These are phyloP conservation scores for Lactifluus piperatus DNA, from an alignment of 768 basidiomycete species.

Conservation along the genomic window DNA sequence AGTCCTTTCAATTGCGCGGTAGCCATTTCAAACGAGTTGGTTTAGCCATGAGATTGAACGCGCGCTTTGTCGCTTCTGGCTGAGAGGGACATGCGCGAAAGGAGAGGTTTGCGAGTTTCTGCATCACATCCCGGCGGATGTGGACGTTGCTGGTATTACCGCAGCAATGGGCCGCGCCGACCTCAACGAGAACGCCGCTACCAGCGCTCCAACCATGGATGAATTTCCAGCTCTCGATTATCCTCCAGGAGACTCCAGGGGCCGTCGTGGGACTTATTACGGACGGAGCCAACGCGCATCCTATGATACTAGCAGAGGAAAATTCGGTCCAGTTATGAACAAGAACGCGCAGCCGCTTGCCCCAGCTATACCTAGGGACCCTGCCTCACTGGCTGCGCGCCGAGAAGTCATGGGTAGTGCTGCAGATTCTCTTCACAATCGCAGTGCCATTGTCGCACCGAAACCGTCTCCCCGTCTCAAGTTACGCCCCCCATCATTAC, in stretches of 20 bases:
- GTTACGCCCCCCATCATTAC: conserved; percentile 68
- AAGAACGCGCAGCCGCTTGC: conserved; percentile 35
- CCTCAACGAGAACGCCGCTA: conserved; percentile 36
- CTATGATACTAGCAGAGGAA: conserved; percentile 78
- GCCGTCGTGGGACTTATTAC: conserved; percentile 34
- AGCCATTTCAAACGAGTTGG: conserved; percentile 9
- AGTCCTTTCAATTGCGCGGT: conserved; percentile 21
- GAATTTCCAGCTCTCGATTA: conserved; percentile 64
- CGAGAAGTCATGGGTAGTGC: conserved; percentile 50
- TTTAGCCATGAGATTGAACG: conserved; percentile 88
- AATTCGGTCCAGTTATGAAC: conserved; percentile 90
- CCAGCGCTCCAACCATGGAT: conserved; percentile 36
- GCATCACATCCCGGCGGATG: conserved; percentile 82
- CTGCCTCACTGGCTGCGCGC: conserved; percentile 39
- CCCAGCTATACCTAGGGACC: conserved; percentile 24
- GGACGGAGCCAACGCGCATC: conserved; percentile 34
- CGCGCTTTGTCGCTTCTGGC: conserved; percentile 94
- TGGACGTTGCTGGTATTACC: conserved; percentile 65
- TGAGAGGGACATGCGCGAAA: conserved; percentile 94
- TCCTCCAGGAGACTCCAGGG: conserved; percentile 31
- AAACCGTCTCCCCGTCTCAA: conserved; percentile 79
- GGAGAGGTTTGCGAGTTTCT: conserved; percentile 95
- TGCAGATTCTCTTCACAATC: conserved; percentile 55
- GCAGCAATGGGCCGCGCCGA: conserved; percentile 60
- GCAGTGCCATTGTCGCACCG: conserved; percentile 65